These are phyloP conservation scores for Pyrus bretschneideri DNA, from an alignment of 306 rosid genomes.

Conservation along the genomic window DNA sequence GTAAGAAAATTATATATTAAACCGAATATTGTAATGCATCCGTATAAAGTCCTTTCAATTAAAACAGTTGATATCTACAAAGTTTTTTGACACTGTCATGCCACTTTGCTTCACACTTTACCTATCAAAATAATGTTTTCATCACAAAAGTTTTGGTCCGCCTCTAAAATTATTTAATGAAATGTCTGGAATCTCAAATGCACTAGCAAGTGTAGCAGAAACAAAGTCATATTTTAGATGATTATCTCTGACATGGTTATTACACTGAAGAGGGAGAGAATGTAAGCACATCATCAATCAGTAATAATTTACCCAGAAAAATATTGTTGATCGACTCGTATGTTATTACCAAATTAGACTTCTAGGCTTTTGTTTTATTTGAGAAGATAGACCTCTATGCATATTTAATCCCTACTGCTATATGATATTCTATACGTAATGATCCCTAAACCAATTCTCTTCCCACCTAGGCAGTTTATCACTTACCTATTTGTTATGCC, in stretches of 20 bases:
- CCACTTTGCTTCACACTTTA: neutral
- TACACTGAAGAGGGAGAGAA: neutral
- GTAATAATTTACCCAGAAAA: neutral
- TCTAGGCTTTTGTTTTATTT: neutral
- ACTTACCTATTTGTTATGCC: neutral
- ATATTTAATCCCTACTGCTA: neutral
- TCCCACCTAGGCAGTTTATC: neutral
- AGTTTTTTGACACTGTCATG: neutral
- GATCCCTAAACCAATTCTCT: neutral
- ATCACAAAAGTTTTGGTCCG: neutral
- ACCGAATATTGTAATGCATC: neutral
- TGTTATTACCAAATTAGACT: neutral
- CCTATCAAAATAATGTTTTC: neutral
- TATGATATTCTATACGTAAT: neutral
- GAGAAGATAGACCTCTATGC: neutral
- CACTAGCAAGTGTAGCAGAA: neutral
- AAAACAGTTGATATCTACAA: neutral
- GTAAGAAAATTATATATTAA: neutral
- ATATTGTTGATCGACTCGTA: neutral
- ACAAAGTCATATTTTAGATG: neutral
- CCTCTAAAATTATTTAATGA: neutral
- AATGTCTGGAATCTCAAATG: neutral
- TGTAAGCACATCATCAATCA: neutral
- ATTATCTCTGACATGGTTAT: neutral
- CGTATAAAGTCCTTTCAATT: neutral